These are phyloP conservation scores for Cyberlindnera maritima DNA, from an alignment of 805 yeast species.

Conservation along the genomic window DNA sequence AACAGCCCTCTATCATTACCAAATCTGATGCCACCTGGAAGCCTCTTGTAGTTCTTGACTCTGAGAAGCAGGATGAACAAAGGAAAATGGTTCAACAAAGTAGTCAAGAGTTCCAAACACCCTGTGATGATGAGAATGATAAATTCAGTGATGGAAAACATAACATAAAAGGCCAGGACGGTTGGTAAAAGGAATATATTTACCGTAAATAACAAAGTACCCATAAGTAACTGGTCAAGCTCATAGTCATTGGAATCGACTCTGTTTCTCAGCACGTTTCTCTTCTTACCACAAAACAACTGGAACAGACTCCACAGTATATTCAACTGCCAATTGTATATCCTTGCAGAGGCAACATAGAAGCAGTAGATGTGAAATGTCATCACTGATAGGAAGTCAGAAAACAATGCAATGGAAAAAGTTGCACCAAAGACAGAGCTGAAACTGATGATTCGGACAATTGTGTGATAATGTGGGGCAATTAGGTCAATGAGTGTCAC, in stretches of 20 bases:
- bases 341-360: conserved; percentile 72
- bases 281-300: conserved; percentile 85
- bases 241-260: conserved; percentile 83
- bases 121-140: conserved; percentile 47
- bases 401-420: conserved; percentile 58
- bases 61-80: conserved; percentile 77
- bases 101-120: conserved; percentile 54
- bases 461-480: conserved; percentile 28
- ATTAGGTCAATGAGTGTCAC: conserved; percentile 26
- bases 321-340: conserved; percentile 72
- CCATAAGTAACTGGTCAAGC: conserved; percentile 81
- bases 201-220: conserved; percentile 84
- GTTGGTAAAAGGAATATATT: conserved; percentile 82
- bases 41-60: conserved; percentile 69
- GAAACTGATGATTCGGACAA: conserved; percentile 40
- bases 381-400: conserved; percentile 61
- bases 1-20: conserved; percentile 20
- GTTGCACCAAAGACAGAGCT: conserved; percentile 56
- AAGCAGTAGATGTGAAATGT: conserved; percentile 76
- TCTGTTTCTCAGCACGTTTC: conserved; percentile 78
- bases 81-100: conserved; percentile 80
- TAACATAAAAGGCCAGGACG: conserved; percentile 74
- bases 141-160: conserved; percentile 63
- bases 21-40: conserved; percentile 57
- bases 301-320: conserved; percentile 73